A percentile compares a stretch with the other conserved stretches of the same genome.
These are phyloP conservation scores for Lachnellula occidentalis DNA, from an alignment of 2,329 filamentous ascomycete species.

Conservation along the genomic window DNA sequence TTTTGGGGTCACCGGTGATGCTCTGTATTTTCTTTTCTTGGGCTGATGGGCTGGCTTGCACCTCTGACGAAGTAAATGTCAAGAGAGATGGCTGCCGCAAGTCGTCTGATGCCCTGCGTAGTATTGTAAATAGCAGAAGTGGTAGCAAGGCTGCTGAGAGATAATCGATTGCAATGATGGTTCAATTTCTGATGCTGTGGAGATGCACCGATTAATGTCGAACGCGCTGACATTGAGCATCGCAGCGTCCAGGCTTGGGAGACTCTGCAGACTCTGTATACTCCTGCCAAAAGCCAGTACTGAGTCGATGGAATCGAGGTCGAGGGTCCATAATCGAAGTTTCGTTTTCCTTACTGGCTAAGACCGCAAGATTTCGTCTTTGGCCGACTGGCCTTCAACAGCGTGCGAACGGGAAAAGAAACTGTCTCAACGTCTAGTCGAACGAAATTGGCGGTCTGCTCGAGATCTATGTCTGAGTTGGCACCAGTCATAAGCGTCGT, in stretches of 20 bases:
- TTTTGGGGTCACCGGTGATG: too few relatives aligned
- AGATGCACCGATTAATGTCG: constrained; percentile 4
- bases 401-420: not conserved
- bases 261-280: constrained; percentile 1
- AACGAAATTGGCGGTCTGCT: not conserved
- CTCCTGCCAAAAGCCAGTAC: constrained; percentile 4
- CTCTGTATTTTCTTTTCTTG: too few relatives aligned
- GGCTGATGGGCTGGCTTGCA: too few relatives aligned
- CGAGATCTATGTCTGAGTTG: not conserved
- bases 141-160: constrained; percentile 5
- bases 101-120: not conserved
- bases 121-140: not conserved
- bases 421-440: not conserved
- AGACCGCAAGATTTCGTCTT: too few relatives aligned
- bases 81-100: too few relatives aligned
- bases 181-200: not conserved
- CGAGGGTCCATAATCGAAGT: not conserved
- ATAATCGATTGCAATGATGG: constrained; percentile 4
- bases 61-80: too few relatives aligned
- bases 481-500: not conserved
- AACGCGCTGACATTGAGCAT: constrained; percentile 14
- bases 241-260: constrained; percentile 10
- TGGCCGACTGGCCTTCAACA: too few relatives aligned
- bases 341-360: too few relatives aligned
- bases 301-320: constrained; percentile 12